Conservation (phyloP, 2,329 filamentous ascomycete genomes). For the Exophiala phaeomuriformis region DNA sequence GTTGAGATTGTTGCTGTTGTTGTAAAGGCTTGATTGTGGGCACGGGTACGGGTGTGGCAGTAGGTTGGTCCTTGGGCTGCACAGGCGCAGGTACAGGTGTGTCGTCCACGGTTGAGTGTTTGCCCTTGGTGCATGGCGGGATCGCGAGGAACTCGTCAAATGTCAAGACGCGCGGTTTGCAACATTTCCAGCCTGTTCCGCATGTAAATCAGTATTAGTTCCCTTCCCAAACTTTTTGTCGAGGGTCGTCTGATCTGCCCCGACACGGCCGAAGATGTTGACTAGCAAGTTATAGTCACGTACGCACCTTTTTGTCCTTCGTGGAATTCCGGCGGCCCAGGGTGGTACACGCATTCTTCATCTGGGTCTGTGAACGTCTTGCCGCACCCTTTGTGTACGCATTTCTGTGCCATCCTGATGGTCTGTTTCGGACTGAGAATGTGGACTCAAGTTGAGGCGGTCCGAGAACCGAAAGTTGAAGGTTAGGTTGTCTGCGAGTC, state of each 20-base stretch:
- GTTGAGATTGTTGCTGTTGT: conserved; percentile 32
- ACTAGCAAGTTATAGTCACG: not conserved
- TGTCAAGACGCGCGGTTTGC: conserved; percentile 90
- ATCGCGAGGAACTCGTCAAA: conserved; percentile 98
- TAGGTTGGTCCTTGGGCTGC: conserved; percentile 22
- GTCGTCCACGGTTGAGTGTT: conserved; percentile 81
- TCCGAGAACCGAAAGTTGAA: too few relatives aligned
- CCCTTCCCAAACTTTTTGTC: conserved; percentile 71
- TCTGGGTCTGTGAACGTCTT: conserved; percentile 76
- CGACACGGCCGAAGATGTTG: not conserved
- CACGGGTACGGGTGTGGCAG: conserved; percentile 15
- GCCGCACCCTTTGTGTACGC: conserved; percentile 91
- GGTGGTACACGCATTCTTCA: conserved; percentile 85
- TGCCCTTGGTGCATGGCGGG: conserved; percentile 83
- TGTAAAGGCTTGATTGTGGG: conserved; percentile 25
- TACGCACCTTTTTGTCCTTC: conserved; percentile 88
- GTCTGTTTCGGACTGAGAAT: too few relatives aligned
- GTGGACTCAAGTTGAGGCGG: too few relatives aligned
- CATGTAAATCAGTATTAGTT: not conserved
- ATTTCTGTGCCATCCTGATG: conserved; percentile 50
- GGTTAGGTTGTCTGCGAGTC: too few relatives aligned
- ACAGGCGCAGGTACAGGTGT: conserved; percentile 44
- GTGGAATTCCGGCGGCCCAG: conserved; percentile 88
- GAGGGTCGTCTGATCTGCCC: too few relatives aligned
- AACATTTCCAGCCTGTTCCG: conserved; percentile 86